Percentiles rank a stretch among this genome's conserved stretches.
phyloP scores from a whole-genome alignment of 192 early-diverging fungal species.

The Chytriomyces sp. region DNA sequence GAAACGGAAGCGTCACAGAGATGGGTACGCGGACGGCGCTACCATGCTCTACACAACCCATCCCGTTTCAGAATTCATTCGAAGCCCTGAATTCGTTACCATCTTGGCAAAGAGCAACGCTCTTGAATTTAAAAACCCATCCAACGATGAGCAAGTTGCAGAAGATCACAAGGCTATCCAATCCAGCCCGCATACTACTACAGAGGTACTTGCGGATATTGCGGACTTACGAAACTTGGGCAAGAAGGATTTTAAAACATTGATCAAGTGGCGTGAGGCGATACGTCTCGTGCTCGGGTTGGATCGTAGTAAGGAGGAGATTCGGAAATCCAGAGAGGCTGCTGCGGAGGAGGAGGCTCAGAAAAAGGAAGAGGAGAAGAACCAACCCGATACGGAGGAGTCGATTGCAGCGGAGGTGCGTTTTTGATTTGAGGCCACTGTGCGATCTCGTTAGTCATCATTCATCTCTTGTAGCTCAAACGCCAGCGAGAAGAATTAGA shows the following conservation, averaged over 20 bases:
- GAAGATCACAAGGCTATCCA: constrained; percentile 59
- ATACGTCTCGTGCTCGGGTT: constrained; percentile 66
- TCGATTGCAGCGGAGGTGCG: constrained; percentile 30
- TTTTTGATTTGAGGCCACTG: background rate
- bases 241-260: constrained; percentile 87
- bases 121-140: constrained; percentile 66
- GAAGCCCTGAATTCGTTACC: constrained; percentile 72
- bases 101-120: constrained; percentile 77
- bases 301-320: constrained; percentile 41
- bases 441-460: no score
- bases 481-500: constrained; percentile 29
- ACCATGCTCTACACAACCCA: constrained; percentile 81
- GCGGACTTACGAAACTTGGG: constrained; percentile 90
- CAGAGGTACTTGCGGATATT: constrained; percentile 78
- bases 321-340: constrained; percentile 29
- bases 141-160: constrained; percentile 38
- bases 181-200: constrained; percentile 69
- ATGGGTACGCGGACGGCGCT: constrained; percentile 97
- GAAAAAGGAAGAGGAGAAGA: constrained; percentile 59
- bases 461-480: constrained; percentile 27
- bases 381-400: constrained; percentile 55
- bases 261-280: constrained; percentile 86
- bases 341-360: constrained; percentile 33
- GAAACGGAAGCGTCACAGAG: constrained; percentile 87
- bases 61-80: constrained; percentile 80